phyloP scores from a whole-genome alignment of 345 rosid genomes.

The Conringia planisiliqua region DNA sequence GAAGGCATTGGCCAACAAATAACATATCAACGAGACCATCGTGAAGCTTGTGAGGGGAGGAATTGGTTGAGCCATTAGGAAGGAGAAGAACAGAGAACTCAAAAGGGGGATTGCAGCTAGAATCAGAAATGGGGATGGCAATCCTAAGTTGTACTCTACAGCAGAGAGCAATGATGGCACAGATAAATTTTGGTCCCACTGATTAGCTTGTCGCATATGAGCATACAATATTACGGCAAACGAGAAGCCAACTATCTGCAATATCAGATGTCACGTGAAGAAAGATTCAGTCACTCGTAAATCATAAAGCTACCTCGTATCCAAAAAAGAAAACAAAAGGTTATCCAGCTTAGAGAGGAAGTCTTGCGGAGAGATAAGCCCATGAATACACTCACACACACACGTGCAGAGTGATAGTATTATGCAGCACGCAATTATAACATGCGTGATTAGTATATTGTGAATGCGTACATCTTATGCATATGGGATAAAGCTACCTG shows the following conservation, averaged over 20 bases:
- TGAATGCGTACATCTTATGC: background rate
- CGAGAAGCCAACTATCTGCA: constrained; percentile 38
- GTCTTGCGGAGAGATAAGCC: background rate
- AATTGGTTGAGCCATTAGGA: constrained; percentile 61
- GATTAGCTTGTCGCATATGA: constrained; percentile 79
- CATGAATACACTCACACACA: background rate
- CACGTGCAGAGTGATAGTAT: background rate
- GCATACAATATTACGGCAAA: constrained; percentile 72
- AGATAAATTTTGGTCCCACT: constrained; percentile 62
- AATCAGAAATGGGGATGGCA: constrained; percentile 68
- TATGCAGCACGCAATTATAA: background rate
- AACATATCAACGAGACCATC: constrained; percentile 61
- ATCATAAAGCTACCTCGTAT: background rate
- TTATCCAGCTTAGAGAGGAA: background rate
- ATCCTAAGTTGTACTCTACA: constrained; percentile 72
- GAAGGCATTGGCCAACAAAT: constrained; percentile 69
- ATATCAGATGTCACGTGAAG: constrained; percentile 11
- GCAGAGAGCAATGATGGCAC: constrained; percentile 73
- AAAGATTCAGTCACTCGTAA: constrained; percentile 18
- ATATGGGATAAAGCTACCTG: constrained; percentile 48
- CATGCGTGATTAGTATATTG: background rate
- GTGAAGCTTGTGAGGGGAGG: constrained; percentile 71
- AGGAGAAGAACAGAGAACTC: constrained; percentile 51
- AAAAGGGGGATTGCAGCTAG: constrained; percentile 56
- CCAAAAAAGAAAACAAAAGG: background rate